Base-by-base conservation (phyloP, 495 filamentous ascomycete genomes). In the Venustampulla echinocandica region DNA sequence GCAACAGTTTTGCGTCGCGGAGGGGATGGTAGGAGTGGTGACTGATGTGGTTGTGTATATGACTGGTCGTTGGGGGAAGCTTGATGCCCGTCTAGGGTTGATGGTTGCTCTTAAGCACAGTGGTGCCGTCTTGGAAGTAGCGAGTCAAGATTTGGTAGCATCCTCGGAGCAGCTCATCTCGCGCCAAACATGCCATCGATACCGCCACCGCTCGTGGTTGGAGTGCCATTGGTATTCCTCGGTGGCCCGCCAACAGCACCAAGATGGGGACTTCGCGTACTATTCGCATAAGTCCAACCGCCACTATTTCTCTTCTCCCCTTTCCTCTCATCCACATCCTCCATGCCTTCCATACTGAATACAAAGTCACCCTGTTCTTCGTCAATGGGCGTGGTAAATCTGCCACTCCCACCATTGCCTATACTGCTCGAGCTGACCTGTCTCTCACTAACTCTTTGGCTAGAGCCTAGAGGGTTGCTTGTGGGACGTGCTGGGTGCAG, bases 341-440 rank as follows among this genome's bases (percentile, higher is more conserved):
- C 77, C 47, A 85, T 83, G 45, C 85, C 84, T 54, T 87, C 84
- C 83, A 89, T 87, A 25, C 73, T 79, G 49, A 90, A 90, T n/a
- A 88, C 83, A 40, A 85, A 73, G 20, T 85, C 78, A 15, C 74
- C 67, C 44, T 84, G 79, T 54, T 89, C 84, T 51, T 84, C 79
- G 39, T 86, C 84, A 54, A 88, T 87, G 24, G 79, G 81, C 38
- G 74, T 82, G 1, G 79, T 81, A 52, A 75, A 76, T 14, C 73
- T 61, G 4, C 64, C 67, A 3, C 57, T 56, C 10, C 50, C 61
- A 3, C 63, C 67, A n/a, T 59, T 59, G 7, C 53, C 61, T 27
- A 68, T 70, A 44, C 64, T 70, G 17, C 73, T 73, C 40, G 67
- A 75, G 56, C 72, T 76, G 25, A 74, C 65, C 55, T 76, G 73